Base-by-base conservation (phyloP, 169 alveolate species). In the Plasmodium inui region DNA sequence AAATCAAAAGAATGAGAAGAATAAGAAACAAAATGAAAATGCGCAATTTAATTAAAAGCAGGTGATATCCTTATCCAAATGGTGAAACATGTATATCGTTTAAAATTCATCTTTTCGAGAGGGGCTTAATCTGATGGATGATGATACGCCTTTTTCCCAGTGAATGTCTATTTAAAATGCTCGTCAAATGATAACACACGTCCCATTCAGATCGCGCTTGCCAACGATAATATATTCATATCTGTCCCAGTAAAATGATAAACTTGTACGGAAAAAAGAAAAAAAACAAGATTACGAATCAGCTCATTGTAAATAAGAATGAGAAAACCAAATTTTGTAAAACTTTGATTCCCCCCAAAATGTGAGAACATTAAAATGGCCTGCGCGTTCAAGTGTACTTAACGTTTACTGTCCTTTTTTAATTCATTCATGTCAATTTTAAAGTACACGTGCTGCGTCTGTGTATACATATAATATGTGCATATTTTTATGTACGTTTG, bases 381-480 rank as follows among this genome's bases (percentile, higher is more conserved):
- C n/a, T 10, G 17, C 14, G 37, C 37, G 39, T 67, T 67, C n/a
- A 67, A 28, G 76, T 67, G 37, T 67, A 26, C n/a, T 22, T 67
- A 4, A 67, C 34, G 39, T 7, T 67, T 67, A 67, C 76, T 67
- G 76, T 67, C 37, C 37, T 67, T 61, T 61, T 61, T 67, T 67
- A 67, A 26, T 67, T 67, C 12, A 26, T 26, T 19, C 4, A 67
- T 22, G 37, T 39, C 37, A 26, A 28, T 67, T 67, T 67, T 37
- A 22, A 67, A 67, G 37, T 67, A 67, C 37, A 67, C 14, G 14
- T 67, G n/a, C 76, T 10, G 44, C 34, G 9, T 76, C 2, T 76
- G 83, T 37, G 44, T 34, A 41, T 76, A n/a, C 83, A 76, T 76
- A 76, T 73, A 72, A 74, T 7, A 76, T 76, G 19, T 30, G 44